Conservation (phyloP, 768 basidiomycete genomes). For the Cyathus striatus region DNA sequence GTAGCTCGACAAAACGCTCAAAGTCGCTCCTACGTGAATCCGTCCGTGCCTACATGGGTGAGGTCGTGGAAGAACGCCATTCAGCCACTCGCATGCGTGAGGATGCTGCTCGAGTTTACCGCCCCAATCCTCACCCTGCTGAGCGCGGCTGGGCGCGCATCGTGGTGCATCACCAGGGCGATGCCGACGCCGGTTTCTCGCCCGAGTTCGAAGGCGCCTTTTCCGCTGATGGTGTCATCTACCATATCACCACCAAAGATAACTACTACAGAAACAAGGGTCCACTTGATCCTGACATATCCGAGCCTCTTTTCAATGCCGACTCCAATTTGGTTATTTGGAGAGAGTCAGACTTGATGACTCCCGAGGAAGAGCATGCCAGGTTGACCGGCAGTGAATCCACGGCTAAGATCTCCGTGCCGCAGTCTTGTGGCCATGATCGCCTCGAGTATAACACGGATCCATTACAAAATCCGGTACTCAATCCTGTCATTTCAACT, state of each 20-base stretch:
- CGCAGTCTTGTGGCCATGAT: slow-evolving; percentile 68
- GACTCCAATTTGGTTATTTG: slow-evolving; percentile 64
- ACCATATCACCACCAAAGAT: slow-evolving; percentile 68
- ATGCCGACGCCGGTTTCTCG: slow-evolving; percentile 35
- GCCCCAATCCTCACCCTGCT: slow-evolving; percentile 35
- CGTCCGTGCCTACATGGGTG: slow-evolving; percentile 69
- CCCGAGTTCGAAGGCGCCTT: slow-evolving; percentile 78
- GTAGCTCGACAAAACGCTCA: slow-evolving; percentile 44
- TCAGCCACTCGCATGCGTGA: slow-evolving; percentile 54
- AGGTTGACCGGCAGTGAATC: slow-evolving; percentile 20
- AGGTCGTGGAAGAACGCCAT: slow-evolving; percentile 58
- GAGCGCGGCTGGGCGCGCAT: slow-evolving; percentile 77
- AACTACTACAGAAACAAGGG: slow-evolving; percentile 64
- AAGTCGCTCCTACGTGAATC: slow-evolving; percentile 59
- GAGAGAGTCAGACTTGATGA: slow-evolving; percentile 67
- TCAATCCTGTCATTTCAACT: not conserved
- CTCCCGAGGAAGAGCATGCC: slow-evolving; percentile 40
- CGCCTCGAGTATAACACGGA: slow-evolving; percentile 60
- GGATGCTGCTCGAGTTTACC: slow-evolving; percentile 49
- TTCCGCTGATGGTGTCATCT: slow-evolving; percentile 56
- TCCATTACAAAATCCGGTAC: slow-evolving; percentile 45
- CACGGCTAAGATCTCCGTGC: slow-evolving; percentile 11
- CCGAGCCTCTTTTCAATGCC: slow-evolving; percentile 30
- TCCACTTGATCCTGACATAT: slow-evolving; percentile 47
- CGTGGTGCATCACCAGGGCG: slow-evolving; percentile 62